Percentiles rank a stretch among this genome's conserved stretches.
Evolutionary conservation across 352 stramenopile genomes (phyloP).

Genomic region (Phytophthora fragariae): DNA sequence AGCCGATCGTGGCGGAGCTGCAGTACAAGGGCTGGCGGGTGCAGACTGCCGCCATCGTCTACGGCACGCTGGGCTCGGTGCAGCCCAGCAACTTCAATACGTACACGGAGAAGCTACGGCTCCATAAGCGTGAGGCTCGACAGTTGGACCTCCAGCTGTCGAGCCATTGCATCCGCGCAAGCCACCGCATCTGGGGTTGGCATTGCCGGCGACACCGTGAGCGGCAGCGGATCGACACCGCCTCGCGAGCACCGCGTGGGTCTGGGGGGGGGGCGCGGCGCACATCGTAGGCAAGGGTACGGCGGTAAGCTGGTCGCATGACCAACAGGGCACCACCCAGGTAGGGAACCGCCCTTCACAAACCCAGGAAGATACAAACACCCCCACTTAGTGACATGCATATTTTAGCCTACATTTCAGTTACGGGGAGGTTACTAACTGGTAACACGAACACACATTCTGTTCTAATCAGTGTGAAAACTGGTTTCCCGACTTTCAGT

Average conservation of each 20-base stretch:
- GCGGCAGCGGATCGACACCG: neutral
- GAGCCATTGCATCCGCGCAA: neutral
- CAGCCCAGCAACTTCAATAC: slow-evolving; percentile 1
- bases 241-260: neutral
- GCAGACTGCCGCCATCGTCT: too few species aligned
- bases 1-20: neutral
- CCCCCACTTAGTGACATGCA: neutral
- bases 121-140: neutral
- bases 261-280: neutral
- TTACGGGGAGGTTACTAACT: slow-evolving; percentile 1
- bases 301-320: slow-evolving; percentile 1
- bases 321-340: slow-evolving; percentile 10
- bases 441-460: neutral
- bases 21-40: neutral
- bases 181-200: neutral
- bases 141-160: neutral
- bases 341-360: slow-evolving; percentile 10
- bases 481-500: too few species aligned
- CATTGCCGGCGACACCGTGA: neutral
- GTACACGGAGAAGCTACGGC: neutral
- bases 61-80: neutral
- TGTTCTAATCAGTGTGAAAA: too few species aligned
- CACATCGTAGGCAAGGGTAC: neutral
- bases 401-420: neutral
- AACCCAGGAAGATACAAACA: slow-evolving; percentile 1